Percentiles rank a stretch among this genome's conserved stretches.
Conservation (phyloP, 805 yeast species). For the Monosporozyma yasuniensis region DNA sequence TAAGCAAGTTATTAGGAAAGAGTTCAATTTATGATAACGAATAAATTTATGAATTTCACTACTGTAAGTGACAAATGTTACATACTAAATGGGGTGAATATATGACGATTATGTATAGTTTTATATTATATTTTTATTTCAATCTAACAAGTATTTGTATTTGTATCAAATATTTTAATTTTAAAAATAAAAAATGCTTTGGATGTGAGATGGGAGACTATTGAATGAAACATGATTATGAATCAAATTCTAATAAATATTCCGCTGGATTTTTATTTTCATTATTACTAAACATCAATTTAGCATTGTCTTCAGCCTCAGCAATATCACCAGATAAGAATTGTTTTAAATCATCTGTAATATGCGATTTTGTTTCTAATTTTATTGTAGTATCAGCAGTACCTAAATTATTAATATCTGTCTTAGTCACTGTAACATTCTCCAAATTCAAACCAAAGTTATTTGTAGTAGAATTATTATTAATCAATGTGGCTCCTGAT, state of each 20-base stretch:
- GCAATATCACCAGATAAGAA: constrained; percentile 25
- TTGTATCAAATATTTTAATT: neutral
- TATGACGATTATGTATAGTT: neutral
- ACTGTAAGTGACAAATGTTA: neutral
- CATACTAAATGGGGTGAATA: neutral
- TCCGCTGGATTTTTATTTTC: constrained; percentile 19
- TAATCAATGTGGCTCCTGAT: neutral
- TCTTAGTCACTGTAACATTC: neutral
- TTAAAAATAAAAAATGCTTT: neutral
- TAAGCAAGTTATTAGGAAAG: too few species aligned
- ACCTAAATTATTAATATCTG: neutral
- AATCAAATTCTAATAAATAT: constrained; percentile 24
- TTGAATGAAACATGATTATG: constrained; percentile 5
- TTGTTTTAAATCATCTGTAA: constrained; percentile 23
- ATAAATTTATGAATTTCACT: neutral
- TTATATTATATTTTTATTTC: neutral
- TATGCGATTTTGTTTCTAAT: neutral
- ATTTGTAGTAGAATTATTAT: neutral
- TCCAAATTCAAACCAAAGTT: neutral
- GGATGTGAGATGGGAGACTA: too few species aligned
- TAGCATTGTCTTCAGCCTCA: constrained; percentile 29
- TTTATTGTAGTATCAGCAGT: neutral
- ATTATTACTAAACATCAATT: constrained; percentile 17
- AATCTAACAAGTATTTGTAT: too few species aligned
- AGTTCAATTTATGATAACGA: neutral